A percentile compares a stretch with the other conserved stretches of the same genome.
Conservation (phyloP, 768 basidiomycete genomes). For the Pholiota molesta region DNA sequence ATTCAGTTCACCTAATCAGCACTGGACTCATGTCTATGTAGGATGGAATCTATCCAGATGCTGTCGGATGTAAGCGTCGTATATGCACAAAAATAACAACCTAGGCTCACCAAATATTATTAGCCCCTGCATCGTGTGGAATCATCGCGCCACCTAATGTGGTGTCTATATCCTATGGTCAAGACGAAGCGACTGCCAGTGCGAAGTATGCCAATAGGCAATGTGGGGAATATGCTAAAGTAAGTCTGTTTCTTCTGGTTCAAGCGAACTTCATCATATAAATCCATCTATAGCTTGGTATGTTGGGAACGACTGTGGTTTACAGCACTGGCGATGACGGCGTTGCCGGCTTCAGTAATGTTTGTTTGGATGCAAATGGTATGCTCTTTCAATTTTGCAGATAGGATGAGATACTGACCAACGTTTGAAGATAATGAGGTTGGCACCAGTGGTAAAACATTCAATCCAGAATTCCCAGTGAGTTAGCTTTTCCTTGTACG, state of each 20-base stretch:
- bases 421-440: slow-evolving; percentile 24
- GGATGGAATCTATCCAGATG: slow-evolving; percentile 28
- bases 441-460: slow-evolving; percentile 19
- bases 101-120: background rate
- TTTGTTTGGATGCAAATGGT: slow-evolving; percentile 48
- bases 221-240: slow-evolving; percentile 38
- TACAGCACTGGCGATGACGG: slow-evolving; percentile 41
- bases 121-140: slow-evolving; percentile 40
- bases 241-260: background rate
- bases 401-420: slow-evolving; percentile 7
- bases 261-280: slow-evolving; percentile 19
- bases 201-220: slow-evolving; percentile 36
- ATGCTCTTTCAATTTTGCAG: background rate
- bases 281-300: slow-evolving; percentile 29
- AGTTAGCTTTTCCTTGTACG: background rate
- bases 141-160: slow-evolving; percentile 38
- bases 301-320: slow-evolving; percentile 39
- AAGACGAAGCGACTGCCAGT: slow-evolving; percentile 35
- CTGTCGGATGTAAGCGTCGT: slow-evolving; percentile 20
- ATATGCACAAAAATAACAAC: background rate
- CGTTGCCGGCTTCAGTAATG: slow-evolving; percentile 36
- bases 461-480: slow-evolving; percentile 32
- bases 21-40: background rate
- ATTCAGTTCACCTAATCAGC: background rate
- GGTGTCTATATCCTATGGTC: slow-evolving; percentile 37